A percentile compares a stretch with the other conserved stretches of the same genome.
These are phyloP conservation scores for Yamadazyma sp. DNA, from an alignment of 805 yeast genomes.

Conservation along the genomic window DNA sequence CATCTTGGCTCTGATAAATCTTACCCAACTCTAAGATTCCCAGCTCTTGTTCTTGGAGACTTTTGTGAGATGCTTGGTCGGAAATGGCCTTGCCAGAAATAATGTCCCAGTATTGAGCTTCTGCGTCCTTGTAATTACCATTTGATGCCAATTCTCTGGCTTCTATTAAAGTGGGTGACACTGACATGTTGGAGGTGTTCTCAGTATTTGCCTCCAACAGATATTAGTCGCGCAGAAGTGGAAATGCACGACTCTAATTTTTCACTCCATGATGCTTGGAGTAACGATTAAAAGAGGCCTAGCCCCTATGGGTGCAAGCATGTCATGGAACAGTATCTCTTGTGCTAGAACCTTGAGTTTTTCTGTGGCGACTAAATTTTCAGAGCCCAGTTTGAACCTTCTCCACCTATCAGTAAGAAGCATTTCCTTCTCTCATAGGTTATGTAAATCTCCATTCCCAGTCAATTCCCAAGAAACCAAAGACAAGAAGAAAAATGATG, in stretches of 20 bases:
- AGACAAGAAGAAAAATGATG: constrained; percentile 26
- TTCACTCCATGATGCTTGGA: too few species aligned
- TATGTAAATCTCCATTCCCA: constrained; percentile 35
- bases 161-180: constrained; percentile 36
- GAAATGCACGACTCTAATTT: too few species aligned
- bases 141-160: constrained; percentile 61
- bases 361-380: too few species aligned
- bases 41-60: constrained; percentile 51
- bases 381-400: not conserved
- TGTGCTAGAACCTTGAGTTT: too few species aligned
- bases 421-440: constrained; percentile 1
- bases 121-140: constrained; percentile 58
- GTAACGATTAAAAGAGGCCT: too few species aligned
- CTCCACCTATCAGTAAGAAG: too few species aligned
- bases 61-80: constrained; percentile 19
- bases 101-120: constrained; percentile 53
- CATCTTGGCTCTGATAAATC: constrained; percentile 53
- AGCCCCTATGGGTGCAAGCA: too few species aligned
- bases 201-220: constrained; percentile 12
- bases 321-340: too few species aligned
- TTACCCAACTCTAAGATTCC: constrained; percentile 77
- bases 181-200: constrained; percentile 4
- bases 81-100: constrained; percentile 16
- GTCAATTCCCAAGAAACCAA: constrained; percentile 30
- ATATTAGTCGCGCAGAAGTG: too few species aligned